phyloP scores from a whole-genome alignment of 345 rosid species.

The Hirschfeldia incana region DNA sequence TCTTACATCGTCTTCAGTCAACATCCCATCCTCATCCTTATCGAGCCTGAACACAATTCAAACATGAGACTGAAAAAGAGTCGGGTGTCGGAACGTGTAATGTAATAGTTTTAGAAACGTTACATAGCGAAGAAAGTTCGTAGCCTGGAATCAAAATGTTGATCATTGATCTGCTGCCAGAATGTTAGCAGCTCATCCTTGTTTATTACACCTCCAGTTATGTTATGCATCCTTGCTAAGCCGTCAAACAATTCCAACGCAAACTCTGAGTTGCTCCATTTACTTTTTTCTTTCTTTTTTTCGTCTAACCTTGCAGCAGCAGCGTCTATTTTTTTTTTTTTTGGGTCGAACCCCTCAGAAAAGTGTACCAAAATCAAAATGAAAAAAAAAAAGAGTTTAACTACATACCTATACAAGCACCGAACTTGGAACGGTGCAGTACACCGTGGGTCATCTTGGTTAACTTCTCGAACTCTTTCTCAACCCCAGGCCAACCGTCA shows the following conservation, averaged over 20 bases:
- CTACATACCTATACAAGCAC: not conserved
- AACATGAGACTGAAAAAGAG: not conserved
- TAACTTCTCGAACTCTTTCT: not conserved
- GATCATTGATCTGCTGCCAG: conserved; percentile 71
- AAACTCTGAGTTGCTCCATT: not conserved
- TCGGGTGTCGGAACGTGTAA: not conserved
- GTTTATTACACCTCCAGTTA: conserved; percentile 19
- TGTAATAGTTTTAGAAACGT: not conserved
- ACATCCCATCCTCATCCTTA: too few relatives aligned
- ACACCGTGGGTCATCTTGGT: not conserved
- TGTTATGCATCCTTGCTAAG: not conserved
- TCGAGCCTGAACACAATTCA: not conserved
- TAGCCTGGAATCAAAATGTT: conserved; percentile 77
- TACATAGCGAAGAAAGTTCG: conserved; percentile 76
- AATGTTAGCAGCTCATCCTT: conserved; percentile 49
- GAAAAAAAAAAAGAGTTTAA: too few relatives aligned
- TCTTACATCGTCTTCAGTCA: too few relatives aligned
- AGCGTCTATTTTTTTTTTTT: too few relatives aligned
- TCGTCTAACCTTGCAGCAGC: too few relatives aligned
- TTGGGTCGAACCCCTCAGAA: too few relatives aligned
- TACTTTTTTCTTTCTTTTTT: too few relatives aligned
- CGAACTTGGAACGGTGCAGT: not conserved
- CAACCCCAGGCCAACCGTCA: not conserved
- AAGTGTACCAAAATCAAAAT: not conserved
- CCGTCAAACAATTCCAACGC: not conserved